A percentile compares a stretch with the other conserved stretches of the same genome.
These are phyloP conservation scores for Amylostereum chailletii DNA, from an alignment of 1,284 basidiomycete species.

Conservation along the genomic window DNA sequence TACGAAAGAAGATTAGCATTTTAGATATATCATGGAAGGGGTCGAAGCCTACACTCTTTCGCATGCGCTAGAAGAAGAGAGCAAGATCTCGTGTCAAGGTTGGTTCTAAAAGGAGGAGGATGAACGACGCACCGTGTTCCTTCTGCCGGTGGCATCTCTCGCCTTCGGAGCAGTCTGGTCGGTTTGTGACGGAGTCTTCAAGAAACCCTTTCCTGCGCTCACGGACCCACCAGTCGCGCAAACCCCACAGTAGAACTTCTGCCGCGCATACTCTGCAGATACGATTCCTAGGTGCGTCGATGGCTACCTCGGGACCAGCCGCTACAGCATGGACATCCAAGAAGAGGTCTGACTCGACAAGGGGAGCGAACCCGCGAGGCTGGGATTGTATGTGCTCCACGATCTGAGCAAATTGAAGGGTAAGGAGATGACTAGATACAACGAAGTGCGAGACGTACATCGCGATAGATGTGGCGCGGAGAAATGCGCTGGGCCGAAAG, in stretches of 20 bases:
- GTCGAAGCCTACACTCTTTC: conserved; percentile 50
- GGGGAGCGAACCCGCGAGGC: conserved; percentile 50
- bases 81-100: conserved; percentile 1
- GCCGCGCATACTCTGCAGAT: conserved; percentile 66
- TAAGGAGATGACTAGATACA: neutral
- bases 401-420: conserved; percentile 34
- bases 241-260: conserved; percentile 63
- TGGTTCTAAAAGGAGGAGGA: neutral
- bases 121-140: conserved; percentile 44
- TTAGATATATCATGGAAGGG: neutral
- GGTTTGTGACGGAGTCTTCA: conserved; percentile 37
- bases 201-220: conserved; percentile 62
- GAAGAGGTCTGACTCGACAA: conserved; percentile 64
- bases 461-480: conserved; percentile 64
- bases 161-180: conserved; percentile 60
- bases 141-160: conserved; percentile 41
- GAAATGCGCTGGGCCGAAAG: conserved; percentile 47
- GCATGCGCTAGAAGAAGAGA: conserved; percentile 44
- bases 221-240: conserved; percentile 72
- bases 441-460: conserved; percentile 32
- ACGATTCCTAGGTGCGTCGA: conserved; percentile 42
- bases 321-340: conserved; percentile 51
- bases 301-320: conserved; percentile 43
- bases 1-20: conserved; percentile 4
- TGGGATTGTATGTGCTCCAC: conserved; percentile 48